Percentiles rank a stretch among this genome's conserved stretches.
phyloP scores from a whole-genome alignment of 805 yeast genomes.

The Candida fluviatilis region DNA sequence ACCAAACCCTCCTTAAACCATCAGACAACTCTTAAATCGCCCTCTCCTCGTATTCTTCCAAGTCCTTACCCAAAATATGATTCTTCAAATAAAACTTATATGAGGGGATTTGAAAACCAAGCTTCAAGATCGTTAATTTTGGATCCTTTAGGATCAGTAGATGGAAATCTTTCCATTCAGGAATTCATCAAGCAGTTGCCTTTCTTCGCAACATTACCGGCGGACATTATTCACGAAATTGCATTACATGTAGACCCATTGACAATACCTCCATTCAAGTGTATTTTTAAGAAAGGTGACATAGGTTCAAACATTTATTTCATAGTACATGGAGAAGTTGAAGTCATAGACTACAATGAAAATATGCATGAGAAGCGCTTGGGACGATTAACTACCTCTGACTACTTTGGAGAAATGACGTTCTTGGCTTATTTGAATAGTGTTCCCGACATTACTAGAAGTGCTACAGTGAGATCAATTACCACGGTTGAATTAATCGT shows the following conservation, averaged over 20 bases:
- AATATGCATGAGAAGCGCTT: constrained; percentile 36
- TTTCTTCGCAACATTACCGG: constrained; percentile 54
- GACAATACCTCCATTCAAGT: constrained; percentile 52
- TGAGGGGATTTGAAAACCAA: neutral
- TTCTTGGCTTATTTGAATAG: constrained; percentile 48
- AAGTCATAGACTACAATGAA: constrained; percentile 43
- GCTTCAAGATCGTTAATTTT: neutral
- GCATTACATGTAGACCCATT: constrained; percentile 61
- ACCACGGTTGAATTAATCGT: constrained; percentile 57
- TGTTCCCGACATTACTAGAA: constrained; percentile 30
- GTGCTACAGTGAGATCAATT: constrained; percentile 64
- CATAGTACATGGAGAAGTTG: constrained; percentile 66
- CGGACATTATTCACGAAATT: constrained; percentile 56
- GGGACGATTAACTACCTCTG: constrained; percentile 59
- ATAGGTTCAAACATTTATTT: constrained; percentile 62
- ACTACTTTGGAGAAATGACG: constrained; percentile 76
- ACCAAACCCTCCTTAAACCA: neutral
- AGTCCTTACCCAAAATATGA: neutral
- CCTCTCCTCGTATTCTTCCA: neutral
- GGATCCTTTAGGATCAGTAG: constrained; percentile 32
- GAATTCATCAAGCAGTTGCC: constrained; percentile 57
- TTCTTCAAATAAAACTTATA: neutral
- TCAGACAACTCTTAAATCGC: neutral
- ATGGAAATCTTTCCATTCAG: constrained; percentile 52
- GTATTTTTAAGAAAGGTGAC: constrained; percentile 57